These are phyloP conservation scores for Globisporangium cylindrosporum DNA, from an alignment of 352 stramenopile species.

Conservation along the genomic window DNA sequence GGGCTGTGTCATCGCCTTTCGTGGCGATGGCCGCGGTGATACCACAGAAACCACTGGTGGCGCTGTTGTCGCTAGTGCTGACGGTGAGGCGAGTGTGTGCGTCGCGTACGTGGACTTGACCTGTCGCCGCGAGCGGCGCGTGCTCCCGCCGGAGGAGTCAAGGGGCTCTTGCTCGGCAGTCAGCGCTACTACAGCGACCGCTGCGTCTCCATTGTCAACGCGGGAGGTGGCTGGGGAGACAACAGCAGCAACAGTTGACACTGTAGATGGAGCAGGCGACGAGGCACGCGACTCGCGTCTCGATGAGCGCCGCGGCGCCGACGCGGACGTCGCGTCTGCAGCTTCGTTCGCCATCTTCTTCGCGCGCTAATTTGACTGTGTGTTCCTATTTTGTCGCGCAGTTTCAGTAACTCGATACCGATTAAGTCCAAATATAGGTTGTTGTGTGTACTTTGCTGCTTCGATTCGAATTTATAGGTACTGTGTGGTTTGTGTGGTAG, in stretches of 20 bases:
- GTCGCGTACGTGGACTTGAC: constrained; percentile 28
- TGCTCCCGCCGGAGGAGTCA: neutral
- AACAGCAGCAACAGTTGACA: neutral
- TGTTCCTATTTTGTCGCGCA: no score
- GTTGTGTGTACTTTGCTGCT: no score
- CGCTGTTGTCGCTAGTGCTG: neutral
- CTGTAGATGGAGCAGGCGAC: neutral
- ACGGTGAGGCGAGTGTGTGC: constrained; percentile 9
- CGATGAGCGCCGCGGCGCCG: constrained; percentile 11
- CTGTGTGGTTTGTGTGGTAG: no score
- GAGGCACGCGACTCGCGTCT: constrained; percentile 10
- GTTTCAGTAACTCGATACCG: no score
- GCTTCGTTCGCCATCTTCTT: constrained; percentile 9
- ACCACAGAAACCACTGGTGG: neutral
- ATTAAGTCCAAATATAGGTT: no score
- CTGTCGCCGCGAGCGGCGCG: constrained; percentile 26
- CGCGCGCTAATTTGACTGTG: neutral
- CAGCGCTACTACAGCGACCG: neutral
- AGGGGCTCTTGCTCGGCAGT: neutral
- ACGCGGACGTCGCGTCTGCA: neutral
- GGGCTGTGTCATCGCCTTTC: neutral
- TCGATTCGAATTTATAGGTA: no score
- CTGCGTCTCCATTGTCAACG: neutral
- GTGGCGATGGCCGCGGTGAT: neutral
- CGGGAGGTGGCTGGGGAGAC: neutral